Percentiles rank a stretch among this genome's conserved stretches.
phyloP scores from a whole-genome alignment of 169 alveolate species.

The Fabrea salina region DNA sequence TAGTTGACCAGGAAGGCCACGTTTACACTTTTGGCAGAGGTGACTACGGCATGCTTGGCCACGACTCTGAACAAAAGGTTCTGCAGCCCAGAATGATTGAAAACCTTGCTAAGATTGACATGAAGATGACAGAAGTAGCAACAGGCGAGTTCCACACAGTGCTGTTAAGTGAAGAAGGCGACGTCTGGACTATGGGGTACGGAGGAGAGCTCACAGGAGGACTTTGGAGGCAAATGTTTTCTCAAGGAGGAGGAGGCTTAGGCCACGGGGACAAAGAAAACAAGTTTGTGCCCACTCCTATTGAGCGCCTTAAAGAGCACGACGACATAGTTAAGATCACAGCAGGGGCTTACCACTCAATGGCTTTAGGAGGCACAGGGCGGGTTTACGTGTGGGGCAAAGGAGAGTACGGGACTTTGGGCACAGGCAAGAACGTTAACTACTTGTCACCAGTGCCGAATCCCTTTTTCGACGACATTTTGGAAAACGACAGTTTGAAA shows the following conservation, averaged over 20 bases:
- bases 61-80: background rate
- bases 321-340: conserved; percentile 41
- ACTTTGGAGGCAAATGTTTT: background rate
- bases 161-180: conserved; percentile 17
- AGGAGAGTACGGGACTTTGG: conserved; percentile 67
- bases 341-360: conserved; percentile 61
- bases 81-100: background rate
- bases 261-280: conserved; percentile 21
- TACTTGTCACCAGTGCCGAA: background rate
- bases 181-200: conserved; percentile 26
- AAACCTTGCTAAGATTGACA: background rate
- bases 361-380: conserved; percentile 50
- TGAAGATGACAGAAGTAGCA: conserved; percentile 13
- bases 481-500: background rate
- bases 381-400: conserved; percentile 65
- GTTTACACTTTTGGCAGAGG: conserved; percentile 33
- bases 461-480: background rate
- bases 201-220: conserved; percentile 32
- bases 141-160: conserved; percentile 7
- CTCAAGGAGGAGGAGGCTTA: conserved; percentile 28
- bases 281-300: conserved; percentile 17
- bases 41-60: conserved; percentile 6
- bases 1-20: background rate
- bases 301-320: background rate
- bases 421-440: conserved; percentile 38